Evolutionary conservation across 345 rosid genomes (phyloP).

Genomic region (Eucalyptus grandis): DNA sequence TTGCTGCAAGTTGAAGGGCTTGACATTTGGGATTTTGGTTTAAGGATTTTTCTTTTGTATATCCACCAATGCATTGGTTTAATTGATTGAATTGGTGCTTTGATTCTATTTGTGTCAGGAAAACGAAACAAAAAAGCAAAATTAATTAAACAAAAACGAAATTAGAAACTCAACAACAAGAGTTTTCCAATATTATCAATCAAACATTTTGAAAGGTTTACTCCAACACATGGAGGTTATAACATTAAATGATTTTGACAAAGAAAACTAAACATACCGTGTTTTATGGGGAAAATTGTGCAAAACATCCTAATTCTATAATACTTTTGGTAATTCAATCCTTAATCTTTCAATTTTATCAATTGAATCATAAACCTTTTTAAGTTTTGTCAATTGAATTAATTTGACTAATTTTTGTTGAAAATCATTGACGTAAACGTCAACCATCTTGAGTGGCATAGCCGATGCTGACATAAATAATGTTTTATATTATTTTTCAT

Average conservation of each 20-base stretch:
- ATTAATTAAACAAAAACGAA: neutral
- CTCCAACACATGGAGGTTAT: neutral
- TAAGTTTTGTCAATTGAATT: no score
- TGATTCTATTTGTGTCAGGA: neutral
- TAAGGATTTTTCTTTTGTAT: neutral
- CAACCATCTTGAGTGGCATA: no score
- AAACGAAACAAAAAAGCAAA: neutral
- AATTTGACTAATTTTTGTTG: no score
- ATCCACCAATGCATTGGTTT: neutral
- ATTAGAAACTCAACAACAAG: neutral
- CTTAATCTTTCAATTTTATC: no score
- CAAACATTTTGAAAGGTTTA: neutral
- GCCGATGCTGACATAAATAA: fast-evolving
- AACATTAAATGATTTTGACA: neutral
- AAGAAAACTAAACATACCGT: neutral
- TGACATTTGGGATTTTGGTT: neutral
- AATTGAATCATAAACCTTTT: no score
- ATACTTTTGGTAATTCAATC: no score
- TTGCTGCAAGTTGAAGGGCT: neutral
- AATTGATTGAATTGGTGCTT: neutral
- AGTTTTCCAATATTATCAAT: neutral
- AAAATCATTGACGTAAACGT: no score
- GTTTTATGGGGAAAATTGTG: neutral
- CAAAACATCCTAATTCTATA: no score
- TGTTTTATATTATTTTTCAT: no score